Evolutionary conservation across 2,329 filamentous ascomycete genomes (phyloP).

Genomic region (Hypocreales sp.): DNA sequence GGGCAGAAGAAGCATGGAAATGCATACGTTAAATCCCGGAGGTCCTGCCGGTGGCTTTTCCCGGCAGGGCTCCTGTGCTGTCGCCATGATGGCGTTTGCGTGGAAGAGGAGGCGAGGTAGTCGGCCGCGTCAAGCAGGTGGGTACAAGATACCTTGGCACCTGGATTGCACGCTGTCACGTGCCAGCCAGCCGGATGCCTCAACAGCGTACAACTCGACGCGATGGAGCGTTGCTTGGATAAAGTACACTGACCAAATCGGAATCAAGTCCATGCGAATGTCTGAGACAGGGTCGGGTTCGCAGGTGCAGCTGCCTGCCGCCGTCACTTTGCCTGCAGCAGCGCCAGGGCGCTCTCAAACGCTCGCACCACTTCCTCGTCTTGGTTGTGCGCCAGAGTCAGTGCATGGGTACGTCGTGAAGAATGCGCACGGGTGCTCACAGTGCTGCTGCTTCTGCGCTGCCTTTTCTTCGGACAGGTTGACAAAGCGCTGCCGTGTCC

Average conservation of each 20-base stretch:
- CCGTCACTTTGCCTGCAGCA: constrained; percentile 25
- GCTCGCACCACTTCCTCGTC: constrained; percentile 42
- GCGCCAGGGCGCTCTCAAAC: constrained; percentile 44
- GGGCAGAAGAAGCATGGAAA: neutral
- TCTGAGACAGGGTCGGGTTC: too few relatives aligned
- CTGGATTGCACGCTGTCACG: too few relatives aligned
- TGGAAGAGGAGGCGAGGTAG: too few relatives aligned
- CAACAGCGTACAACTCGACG: too few relatives aligned
- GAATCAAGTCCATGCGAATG: too few relatives aligned
- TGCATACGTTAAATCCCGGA: neutral
- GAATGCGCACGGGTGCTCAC: constrained; percentile 31
- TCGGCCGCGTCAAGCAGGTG: too few relatives aligned
- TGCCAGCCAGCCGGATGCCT: too few relatives aligned
- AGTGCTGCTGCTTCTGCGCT: constrained; percentile 62
- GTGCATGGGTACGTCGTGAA: constrained; percentile 1
- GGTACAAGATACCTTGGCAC: too few relatives aligned
- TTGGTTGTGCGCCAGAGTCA: constrained; percentile 8
- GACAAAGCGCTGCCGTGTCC: constrained; percentile 65
- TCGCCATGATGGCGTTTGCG: too few relatives aligned
- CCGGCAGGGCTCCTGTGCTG: neutral
- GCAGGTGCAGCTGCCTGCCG: too few relatives aligned
- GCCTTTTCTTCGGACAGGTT: constrained; percentile 57
- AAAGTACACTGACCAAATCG: too few relatives aligned
- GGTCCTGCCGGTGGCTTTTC: neutral
- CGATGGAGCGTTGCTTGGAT: too few relatives aligned